Conservation (phyloP, 73 alveolate genomes). For the Uronychia binucleata region DNA sequence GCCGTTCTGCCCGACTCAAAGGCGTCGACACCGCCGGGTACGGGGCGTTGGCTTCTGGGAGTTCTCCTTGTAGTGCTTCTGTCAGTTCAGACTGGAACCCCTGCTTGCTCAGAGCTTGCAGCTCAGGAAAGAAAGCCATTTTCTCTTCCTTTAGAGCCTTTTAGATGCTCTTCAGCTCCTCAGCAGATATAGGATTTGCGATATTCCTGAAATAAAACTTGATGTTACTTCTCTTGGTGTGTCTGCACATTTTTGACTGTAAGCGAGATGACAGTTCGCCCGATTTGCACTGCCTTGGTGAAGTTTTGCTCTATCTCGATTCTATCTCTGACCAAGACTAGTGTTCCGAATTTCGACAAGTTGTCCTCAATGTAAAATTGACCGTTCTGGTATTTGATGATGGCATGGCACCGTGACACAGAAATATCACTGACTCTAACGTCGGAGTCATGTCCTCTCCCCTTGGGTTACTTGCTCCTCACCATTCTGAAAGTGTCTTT, state of each 20-base stretch:
- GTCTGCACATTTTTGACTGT: constrained; percentile 24
- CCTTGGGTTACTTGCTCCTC: constrained; percentile 3
- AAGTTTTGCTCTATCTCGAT: constrained; percentile 1
- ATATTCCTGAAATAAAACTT: too few relatives aligned
- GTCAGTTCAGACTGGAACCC: too few relatives aligned
- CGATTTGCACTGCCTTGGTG: constrained; percentile 41
- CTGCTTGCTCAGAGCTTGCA: too few relatives aligned
- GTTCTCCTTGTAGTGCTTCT: too few relatives aligned
- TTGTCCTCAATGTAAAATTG: constrained; percentile 79
- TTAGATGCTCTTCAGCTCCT: background rate
- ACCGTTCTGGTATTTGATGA: constrained; percentile 42
- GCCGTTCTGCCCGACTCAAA: too few relatives aligned
- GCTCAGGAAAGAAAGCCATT: background rate
- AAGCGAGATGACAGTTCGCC: constrained; percentile 53
- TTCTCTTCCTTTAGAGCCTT: background rate
- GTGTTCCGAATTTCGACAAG: constrained; percentile 82
- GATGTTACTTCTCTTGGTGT: constrained; percentile 2
- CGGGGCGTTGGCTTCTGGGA: too few relatives aligned
- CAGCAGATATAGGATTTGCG: background rate
- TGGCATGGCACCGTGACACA: constrained; percentile 78
- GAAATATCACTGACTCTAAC: constrained; percentile 77
- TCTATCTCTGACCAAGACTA: constrained; percentile 70
- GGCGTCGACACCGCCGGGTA: too few relatives aligned
- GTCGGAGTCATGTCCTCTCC: constrained; percentile 83
- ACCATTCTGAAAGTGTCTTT: constrained; percentile 42